Base-by-base conservation (phyloP, 2,329 filamentous ascomycete species). In the Biscogniauxia marginata region DNA sequence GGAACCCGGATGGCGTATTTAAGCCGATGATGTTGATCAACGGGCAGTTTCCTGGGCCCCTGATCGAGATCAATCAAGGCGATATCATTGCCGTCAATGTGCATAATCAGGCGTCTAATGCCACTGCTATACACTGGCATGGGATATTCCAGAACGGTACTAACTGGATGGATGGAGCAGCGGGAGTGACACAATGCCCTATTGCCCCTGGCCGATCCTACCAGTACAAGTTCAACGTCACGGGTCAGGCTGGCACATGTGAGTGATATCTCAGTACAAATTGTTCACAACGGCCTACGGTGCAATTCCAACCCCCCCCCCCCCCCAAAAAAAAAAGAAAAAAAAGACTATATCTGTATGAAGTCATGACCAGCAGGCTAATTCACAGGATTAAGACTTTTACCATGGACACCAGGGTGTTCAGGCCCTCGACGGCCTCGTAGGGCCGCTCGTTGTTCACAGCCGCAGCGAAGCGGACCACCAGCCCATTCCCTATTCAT, bases 141-240 rank as follows among this genome's bases (percentile, higher is more conserved):
- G 90, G 90, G 16, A 79, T 93, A 60, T 91, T 85, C 67, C 88
- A 91, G 67, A 90, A 90, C 62, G 88, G 87, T 9, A 89, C 88
- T 0, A 90, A 85, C 56, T 79, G 80, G 55, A 90, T 91, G 86
- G 89, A 93, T 65, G 90, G 89, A 0, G 82, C 87, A 1, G 77
- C 84, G 0, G 86, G 83, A 34, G 79, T 90, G 4, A 87, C 83
- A 0, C 88, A 90, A 67, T 89, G 86, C 59, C 79, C 82, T 0
- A 86, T 91, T 48, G 78, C 83, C 0, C 84, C 88, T 0, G 84
- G 84, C 1, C 73, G 77, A 2, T 82, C 76, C 1, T 87, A 88
- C 59, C 84, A 80, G 0, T 92, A 91, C 68, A 81, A 82, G 16
- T 91, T 91, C 67, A 84, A 83, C 0, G 79, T 88, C n/a, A 68